phyloP scores from a whole-genome alignment of 495 filamentous ascomycete species.

The Penicillium dipodomyicola region DNA sequence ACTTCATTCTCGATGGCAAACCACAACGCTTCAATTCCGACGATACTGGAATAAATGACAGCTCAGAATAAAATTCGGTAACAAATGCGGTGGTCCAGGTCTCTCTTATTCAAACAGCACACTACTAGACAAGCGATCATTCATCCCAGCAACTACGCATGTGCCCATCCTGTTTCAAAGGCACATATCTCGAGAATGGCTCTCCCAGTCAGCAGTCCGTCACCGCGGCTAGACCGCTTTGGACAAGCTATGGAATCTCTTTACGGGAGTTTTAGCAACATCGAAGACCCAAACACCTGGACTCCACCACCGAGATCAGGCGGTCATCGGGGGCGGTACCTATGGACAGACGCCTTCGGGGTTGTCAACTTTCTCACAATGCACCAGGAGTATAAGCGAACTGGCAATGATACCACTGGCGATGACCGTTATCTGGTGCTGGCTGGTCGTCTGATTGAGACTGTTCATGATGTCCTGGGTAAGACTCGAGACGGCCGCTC shows the following conservation, averaged over 20 bases:
- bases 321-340: constrained; percentile 64
- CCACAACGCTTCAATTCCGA: constrained; percentile 1
- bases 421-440: constrained; percentile 50
- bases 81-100: constrained; percentile 2
- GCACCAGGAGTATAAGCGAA: constrained; percentile 36
- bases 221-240: constrained; percentile 37
- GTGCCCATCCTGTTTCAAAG: background rate
- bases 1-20: constrained; percentile 27
- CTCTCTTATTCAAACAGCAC: background rate
- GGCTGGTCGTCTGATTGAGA: constrained; percentile 49
- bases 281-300: constrained; percentile 36
- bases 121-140: background rate
- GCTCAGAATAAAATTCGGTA: constrained; percentile 3
- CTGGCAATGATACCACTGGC: background rate
- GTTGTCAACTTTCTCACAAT: constrained; percentile 66
- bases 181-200: constrained; percentile 22
- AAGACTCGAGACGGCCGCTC: constrained; percentile 49
- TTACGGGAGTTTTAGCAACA: constrained; percentile 37
- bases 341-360: constrained; percentile 71
- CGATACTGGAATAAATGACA: background rate
- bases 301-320: constrained; percentile 50
- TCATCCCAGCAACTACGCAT: background rate
- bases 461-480: constrained; percentile 58
- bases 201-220: constrained; percentile 23
- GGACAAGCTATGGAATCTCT: constrained; percentile 40